Percentiles rank a stretch among this genome's conserved stretches.
Evolutionary conservation across 371 early-diverging fungal species (phyloP).

Genomic region (Rozella allomycis): DNA sequence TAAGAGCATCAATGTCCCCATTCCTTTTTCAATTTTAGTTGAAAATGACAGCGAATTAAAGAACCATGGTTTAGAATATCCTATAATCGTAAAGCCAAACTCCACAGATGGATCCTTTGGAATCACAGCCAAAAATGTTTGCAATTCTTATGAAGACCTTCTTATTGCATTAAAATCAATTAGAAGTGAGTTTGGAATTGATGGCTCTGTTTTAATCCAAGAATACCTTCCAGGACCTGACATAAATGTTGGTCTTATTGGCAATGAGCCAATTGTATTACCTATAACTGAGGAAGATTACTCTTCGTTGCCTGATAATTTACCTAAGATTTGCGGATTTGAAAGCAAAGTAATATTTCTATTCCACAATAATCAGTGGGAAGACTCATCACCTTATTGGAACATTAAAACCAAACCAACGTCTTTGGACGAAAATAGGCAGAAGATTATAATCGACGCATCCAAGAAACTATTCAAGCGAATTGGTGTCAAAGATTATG

Average conservation of each 20-base stretch:
- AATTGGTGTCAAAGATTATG: constrained; percentile 30
- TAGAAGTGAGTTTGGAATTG: neutral
- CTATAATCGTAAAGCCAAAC: constrained; percentile 1
- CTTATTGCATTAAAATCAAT: neutral
- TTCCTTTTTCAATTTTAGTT: neutral
- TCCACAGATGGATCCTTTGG: neutral
- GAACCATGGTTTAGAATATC: neutral
- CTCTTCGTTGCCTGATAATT: neutral
- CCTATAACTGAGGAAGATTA: constrained; percentile 1
- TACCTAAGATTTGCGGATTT: constrained; percentile 1
- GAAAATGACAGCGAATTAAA: neutral
- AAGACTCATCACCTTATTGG: neutral
- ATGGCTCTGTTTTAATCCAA: constrained; percentile 13
- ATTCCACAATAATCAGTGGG: neutral
- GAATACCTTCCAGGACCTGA: constrained; percentile 27
- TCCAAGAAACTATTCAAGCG: constrained; percentile 15
- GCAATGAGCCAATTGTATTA: constrained; percentile 5
- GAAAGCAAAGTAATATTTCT: neutral
- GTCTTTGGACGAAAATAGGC: neutral
- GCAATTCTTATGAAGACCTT: neutral
- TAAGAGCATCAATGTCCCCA: neutral
- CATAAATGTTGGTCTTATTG: constrained; percentile 26
- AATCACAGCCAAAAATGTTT: neutral
- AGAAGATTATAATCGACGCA: neutral
- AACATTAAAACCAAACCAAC: neutral